Evolutionary conservation across 352 stramenopile genomes (phyloP).

Genomic region (Pythium folliculosum): DNA sequence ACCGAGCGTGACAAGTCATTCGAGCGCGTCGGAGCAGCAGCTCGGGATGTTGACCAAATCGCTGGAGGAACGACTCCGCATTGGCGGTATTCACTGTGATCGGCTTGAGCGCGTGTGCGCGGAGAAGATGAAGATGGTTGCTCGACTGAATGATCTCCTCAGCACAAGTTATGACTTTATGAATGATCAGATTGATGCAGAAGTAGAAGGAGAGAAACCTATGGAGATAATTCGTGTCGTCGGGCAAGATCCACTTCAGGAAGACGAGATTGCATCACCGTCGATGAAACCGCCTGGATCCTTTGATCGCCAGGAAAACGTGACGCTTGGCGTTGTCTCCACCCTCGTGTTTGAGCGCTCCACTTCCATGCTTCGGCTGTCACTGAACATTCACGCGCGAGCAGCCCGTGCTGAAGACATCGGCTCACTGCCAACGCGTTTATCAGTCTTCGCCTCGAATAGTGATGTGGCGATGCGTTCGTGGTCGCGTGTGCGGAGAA

Average conservation of each 20-base stretch:
- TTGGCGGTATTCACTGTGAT: constrained; percentile 37
- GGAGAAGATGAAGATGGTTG: constrained; percentile 44
- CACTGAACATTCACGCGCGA: background rate
- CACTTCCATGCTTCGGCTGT: background rate
- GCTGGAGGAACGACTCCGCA: constrained; percentile 39
- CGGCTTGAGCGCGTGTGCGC: constrained; percentile 41
- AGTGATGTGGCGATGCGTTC: background rate
- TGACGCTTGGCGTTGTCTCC: background rate
- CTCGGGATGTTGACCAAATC: constrained; percentile 48
- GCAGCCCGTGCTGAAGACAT: background rate
- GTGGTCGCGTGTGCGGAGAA: constrained; percentile 4
- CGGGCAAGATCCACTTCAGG: background rate
- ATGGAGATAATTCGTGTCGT: constrained; percentile 11
- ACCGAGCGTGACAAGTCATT: background rate
- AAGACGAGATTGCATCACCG: background rate
- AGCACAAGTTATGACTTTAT: background rate
- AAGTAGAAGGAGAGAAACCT: background rate
- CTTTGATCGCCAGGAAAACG: background rate
- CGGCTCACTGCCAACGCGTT: background rate
- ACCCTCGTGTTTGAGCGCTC: constrained; percentile 7
- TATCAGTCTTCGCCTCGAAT: background rate
- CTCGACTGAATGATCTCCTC: constrained; percentile 41
- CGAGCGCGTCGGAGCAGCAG: constrained; percentile 36
- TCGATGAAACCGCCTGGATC: background rate
- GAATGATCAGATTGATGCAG: background rate